Evolutionary conservation across 75 land plant genomes (phyloP).

Genomic region (Pinus albicaulis): DNA sequence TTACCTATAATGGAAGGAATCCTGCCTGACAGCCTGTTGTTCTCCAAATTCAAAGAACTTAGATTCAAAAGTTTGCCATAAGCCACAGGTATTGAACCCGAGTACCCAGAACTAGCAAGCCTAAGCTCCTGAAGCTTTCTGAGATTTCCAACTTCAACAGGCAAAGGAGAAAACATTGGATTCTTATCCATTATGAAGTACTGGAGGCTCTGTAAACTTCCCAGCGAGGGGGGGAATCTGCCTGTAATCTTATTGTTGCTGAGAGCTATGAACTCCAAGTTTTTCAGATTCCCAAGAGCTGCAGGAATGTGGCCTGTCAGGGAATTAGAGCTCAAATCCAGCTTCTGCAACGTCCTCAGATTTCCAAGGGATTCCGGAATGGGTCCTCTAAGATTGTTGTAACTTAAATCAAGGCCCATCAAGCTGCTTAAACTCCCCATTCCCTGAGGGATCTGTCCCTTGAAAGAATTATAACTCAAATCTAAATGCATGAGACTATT

Average conservation of each 20-base stretch:
- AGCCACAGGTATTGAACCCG: slow-evolving; percentile 62
- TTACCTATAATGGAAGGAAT: slow-evolving; percentile 44
- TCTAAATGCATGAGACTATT: slow-evolving; percentile 55
- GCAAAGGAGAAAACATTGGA: slow-evolving; percentile 47
- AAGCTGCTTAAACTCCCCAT: slow-evolving; percentile 55
- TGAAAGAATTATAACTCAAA: slow-evolving; percentile 65
- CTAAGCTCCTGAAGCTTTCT: slow-evolving; percentile 59
- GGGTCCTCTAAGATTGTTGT: slow-evolving; percentile 51
- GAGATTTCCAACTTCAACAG: slow-evolving; percentile 38
- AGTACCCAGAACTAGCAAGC: slow-evolving; percentile 47
- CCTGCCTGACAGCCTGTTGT: slow-evolving; percentile 52
- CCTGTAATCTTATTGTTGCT: slow-evolving; percentile 59
- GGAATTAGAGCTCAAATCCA: slow-evolving; percentile 70
- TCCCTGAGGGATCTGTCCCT: slow-evolving; percentile 48
- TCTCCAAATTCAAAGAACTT: slow-evolving; percentile 48
- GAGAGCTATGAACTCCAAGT: slow-evolving; percentile 49
- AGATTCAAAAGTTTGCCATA: slow-evolving; percentile 49
- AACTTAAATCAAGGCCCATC: slow-evolving; percentile 67
- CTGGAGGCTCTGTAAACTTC: slow-evolving; percentile 42
- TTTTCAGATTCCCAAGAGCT: slow-evolving; percentile 30
- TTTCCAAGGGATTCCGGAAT: slow-evolving; percentile 62
- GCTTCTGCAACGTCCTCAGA: slow-evolving; percentile 42
- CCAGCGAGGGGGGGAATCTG: slow-evolving; percentile 33
- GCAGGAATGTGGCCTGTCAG: slow-evolving; percentile 53
- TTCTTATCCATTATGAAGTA: slow-evolving; percentile 74